phyloP scores from a whole-genome alignment of 768 basidiomycete genomes.

The Russula foetens region DNA sequence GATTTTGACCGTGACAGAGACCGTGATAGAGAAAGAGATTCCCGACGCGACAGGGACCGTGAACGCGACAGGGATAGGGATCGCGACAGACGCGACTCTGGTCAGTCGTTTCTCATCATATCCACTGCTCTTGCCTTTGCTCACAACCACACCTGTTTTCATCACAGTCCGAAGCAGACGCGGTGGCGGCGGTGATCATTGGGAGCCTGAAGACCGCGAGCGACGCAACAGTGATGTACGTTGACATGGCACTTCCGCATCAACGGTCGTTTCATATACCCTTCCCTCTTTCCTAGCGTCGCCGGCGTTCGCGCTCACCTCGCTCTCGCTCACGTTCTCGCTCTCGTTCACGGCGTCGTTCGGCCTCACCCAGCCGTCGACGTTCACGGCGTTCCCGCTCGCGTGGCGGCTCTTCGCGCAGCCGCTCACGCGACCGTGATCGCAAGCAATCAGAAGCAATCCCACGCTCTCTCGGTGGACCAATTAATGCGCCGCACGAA shows the following conservation, averaged over 20 bases:
- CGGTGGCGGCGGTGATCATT: constrained; percentile 55
- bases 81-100: constrained; percentile 47
- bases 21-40: constrained; percentile 39
- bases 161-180: constrained; percentile 38
- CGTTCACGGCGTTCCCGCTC: constrained; percentile 52
- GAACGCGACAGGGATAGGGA: constrained; percentile 39
- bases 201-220: constrained; percentile 69
- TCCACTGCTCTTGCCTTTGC: not conserved
- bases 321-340: constrained; percentile 42
- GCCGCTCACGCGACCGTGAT: constrained; percentile 50
- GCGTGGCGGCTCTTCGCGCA: constrained; percentile 47
- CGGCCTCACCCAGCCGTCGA: constrained; percentile 48
- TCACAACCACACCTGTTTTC: constrained; percentile 18
- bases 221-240: constrained; percentile 56
- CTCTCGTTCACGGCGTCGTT: constrained; percentile 65
- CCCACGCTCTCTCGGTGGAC: constrained; percentile 75
- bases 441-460: constrained; percentile 59
- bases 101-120: constrained; percentile 29
- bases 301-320: constrained; percentile 44
- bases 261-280: not conserved
- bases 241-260: not conserved
- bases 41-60: constrained; percentile 38
- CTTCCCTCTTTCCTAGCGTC: constrained; percentile 8
- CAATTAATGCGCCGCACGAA: constrained; percentile 86
- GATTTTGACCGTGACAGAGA: constrained; percentile 38